phyloP scores from a whole-genome alignment of 2,329 filamentous ascomycete species.

The Lecanosticta acicola region DNA sequence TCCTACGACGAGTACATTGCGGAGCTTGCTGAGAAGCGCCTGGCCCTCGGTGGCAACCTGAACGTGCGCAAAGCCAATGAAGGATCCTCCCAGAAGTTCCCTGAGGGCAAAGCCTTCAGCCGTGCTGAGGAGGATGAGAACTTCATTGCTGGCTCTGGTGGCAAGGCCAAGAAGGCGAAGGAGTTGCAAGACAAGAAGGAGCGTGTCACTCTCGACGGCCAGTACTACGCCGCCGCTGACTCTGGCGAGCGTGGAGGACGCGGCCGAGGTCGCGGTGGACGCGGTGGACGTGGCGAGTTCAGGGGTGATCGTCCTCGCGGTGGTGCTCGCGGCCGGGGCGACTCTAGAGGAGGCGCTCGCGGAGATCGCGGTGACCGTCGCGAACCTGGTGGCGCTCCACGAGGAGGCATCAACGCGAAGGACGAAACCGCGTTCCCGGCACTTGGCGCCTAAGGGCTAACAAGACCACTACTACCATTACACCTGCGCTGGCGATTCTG shows the following conservation, averaged over 20 bases:
- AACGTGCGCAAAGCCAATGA: constrained; percentile 88
- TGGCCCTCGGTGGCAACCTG: constrained; percentile 59
- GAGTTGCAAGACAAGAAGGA: constrained; percentile 83
- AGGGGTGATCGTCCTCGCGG: constrained; percentile 41
- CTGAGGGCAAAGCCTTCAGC: constrained; percentile 64
- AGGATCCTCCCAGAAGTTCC: constrained; percentile 93
- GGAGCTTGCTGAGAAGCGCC: constrained; percentile 70
- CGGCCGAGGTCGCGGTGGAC: constrained; percentile 46
- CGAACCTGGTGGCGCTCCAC: constrained; percentile 25
- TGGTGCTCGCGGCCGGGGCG: constrained; percentile 29
- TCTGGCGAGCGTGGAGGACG: constrained; percentile 52
- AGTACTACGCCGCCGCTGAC: constrained; percentile 54
- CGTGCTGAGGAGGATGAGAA: constrained; percentile 56
- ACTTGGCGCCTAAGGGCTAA: constrained; percentile 25
- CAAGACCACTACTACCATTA: background rate
- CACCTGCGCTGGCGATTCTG: background rate
- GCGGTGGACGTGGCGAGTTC: constrained; percentile 37
- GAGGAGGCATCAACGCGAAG: constrained; percentile 28
- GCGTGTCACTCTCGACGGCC: constrained; percentile 77
- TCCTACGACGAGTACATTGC: constrained; percentile 86
- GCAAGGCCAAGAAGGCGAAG: constrained; percentile 74
- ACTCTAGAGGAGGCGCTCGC: constrained; percentile 34
- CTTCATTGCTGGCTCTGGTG: constrained; percentile 67
- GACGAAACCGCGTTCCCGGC: constrained; percentile 33
- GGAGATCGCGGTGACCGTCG: constrained; percentile 25